Conservation (phyloP, 2,329 filamentous ascomycete species). For the Neofusicoccum cordaticola region DNA sequence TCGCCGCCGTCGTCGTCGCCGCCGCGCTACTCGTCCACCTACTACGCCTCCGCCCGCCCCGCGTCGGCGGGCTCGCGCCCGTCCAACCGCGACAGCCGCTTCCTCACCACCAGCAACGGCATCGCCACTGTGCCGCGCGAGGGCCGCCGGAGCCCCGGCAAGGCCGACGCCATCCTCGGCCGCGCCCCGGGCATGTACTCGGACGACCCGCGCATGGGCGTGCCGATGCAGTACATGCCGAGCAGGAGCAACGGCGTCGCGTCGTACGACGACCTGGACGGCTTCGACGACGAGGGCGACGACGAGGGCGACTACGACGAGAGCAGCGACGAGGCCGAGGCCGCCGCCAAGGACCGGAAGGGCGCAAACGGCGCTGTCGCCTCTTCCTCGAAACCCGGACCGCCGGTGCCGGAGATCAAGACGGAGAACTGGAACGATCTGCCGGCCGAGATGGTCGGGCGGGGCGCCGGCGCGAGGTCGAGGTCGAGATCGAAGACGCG, state of each 20-base stretch:
- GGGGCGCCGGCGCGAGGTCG: neutral
- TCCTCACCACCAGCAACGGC: constrained; percentile 35
- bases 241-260: constrained; percentile 20
- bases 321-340: constrained; percentile 32
- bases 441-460: constrained; percentile 42
- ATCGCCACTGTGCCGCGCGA: constrained; percentile 30
- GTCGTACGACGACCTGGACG: constrained; percentile 12
- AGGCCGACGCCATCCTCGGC: constrained; percentile 43
- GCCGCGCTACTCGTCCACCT: neutral
- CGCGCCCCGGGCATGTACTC: constrained; percentile 35
- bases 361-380: constrained; percentile 21
- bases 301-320: constrained; percentile 35
- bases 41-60: neutral
- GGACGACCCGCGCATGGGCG: constrained; percentile 23
- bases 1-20: neutral
- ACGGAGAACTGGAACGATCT: constrained; percentile 50
- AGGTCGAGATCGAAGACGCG: neutral
- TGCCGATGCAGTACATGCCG: constrained; percentile 41
- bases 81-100: constrained; percentile 24
- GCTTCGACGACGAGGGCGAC: constrained; percentile 17
- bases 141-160: constrained; percentile 37
- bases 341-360: constrained; percentile 23
- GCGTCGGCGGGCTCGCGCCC: neutral
- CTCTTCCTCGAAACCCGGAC: neutral
- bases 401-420: constrained; percentile 16